Evolutionary conservation across 768 basidiomycete species (phyloP).

Genomic region (Pleurotus giganteus): DNA sequence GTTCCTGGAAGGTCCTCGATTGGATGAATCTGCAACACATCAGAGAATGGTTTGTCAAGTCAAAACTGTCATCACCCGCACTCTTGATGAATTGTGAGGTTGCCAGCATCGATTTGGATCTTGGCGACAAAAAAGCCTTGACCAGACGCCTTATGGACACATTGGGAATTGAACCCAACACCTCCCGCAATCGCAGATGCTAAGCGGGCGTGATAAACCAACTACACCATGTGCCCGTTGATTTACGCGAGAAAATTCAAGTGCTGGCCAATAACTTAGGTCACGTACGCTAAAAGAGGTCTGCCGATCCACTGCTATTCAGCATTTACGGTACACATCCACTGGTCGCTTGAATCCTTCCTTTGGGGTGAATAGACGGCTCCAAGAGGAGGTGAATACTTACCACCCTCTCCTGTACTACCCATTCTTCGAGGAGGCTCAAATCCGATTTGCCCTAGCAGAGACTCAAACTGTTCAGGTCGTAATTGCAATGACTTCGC

Average conservation of each 20-base stretch:
- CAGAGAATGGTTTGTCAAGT: too few species aligned
- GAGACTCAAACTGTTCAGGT: conserved; percentile 57
- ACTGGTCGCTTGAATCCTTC: neutral
- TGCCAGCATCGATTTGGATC: neutral
- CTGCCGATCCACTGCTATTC: neutral
- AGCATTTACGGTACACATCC: neutral
- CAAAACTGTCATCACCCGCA: neutral
- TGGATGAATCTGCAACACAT: too few species aligned
- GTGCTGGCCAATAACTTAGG: too few species aligned
- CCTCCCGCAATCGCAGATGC: conserved; percentile 12
- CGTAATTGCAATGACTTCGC: conserved; percentile 53
- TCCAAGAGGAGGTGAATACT: conserved; percentile 16
- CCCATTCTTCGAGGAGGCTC: conserved; percentile 45
- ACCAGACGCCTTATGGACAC: too few species aligned
- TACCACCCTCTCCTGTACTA: conserved; percentile 64
- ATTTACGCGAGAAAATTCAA: too few species aligned
- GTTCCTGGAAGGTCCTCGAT: too few species aligned
- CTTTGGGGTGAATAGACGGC: neutral
- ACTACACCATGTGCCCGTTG: conserved; percentile 15
- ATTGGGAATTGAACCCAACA: conserved; percentile 15
- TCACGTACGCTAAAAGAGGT: neutral
- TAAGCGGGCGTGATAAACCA: conserved; percentile 18
- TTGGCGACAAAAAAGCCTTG: conserved; percentile 9
- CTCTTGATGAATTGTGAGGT: neutral
- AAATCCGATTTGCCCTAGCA: conserved; percentile 67